Conservation (phyloP, 2,329 filamentous ascomycete genomes). For the Teratosphaeria gauchensis region DNA sequence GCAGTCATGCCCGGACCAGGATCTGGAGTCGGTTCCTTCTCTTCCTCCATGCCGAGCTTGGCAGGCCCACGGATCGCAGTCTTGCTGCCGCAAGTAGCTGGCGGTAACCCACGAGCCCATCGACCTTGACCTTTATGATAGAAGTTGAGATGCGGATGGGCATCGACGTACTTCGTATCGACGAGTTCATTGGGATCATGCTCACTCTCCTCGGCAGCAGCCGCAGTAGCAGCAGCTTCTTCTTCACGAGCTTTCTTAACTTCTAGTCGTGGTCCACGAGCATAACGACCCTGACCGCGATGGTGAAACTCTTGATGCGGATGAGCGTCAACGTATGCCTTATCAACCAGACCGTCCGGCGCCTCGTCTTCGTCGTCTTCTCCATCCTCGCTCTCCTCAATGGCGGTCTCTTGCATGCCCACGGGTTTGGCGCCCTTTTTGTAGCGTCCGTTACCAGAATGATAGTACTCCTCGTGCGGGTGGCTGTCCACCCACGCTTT, state of each 20-base stretch:
- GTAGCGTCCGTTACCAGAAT: constrained; percentile 20
- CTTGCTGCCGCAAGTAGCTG: constrained; percentile 16
- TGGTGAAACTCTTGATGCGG: constrained; percentile 18
- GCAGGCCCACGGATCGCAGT: constrained; percentile 21
- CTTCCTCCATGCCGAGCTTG: constrained; percentile 6
- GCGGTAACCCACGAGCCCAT: constrained; percentile 21
- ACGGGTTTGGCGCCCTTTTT: constrained; percentile 16
- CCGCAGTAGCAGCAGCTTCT: constrained; percentile 1
- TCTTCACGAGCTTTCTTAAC: constrained; percentile 4
- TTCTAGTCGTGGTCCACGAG: constrained; percentile 9
- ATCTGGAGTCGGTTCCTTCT: constrained; percentile 6
- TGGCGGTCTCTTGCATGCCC: constrained; percentile 4
- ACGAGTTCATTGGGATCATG: constrained; percentile 7
- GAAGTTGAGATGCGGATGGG: constrained; percentile 19
- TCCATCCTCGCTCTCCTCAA: constrained; percentile 1
- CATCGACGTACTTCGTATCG: constrained; percentile 16
- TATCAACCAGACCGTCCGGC: constrained; percentile 8
- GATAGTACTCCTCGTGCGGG: constrained; percentile 20
- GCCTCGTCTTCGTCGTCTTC: constrained; percentile 4
- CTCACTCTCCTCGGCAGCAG: not conserved
- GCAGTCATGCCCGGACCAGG: constrained; percentile 14
- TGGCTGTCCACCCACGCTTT: constrained; percentile 17
- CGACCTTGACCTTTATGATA: constrained; percentile 23
- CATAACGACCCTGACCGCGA: constrained; percentile 21
- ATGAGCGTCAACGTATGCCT: constrained; percentile 15